Evolutionary conservation across 2,329 filamentous ascomycete genomes (phyloP), one percentile per base, ranked within the genome.

Genomic region (Curvularia hawaiiensis): DNA sequence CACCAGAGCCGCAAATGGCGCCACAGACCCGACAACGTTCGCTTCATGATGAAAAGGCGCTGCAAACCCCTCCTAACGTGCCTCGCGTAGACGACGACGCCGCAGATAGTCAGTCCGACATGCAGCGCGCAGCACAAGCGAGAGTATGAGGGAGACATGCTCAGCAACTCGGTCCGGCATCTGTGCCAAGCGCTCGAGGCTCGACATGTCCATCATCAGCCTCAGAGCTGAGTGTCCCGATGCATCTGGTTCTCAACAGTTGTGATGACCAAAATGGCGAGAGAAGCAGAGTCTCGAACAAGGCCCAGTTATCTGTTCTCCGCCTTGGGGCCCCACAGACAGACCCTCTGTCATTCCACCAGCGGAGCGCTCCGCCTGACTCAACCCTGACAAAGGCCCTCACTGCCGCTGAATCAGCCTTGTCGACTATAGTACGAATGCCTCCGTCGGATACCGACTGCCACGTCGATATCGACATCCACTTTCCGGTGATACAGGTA

Each of bases 201-300:
- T 41, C 38, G 10, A 24, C 22, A 9, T 28, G 16, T 56, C 20
- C 20, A 3, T 16, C 38, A 50, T 52, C 45, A 35, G 50, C 26
- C 39, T 56, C 33, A 38, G 33, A 12, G 9, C 39, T 45, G 20
- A 24, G 31, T 7, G 11, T n/a, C 22, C 20, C 14, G 26, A 47
- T 44, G 56, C 49, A 52, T 52, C 44, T 44, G 24, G 28, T 28
- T 28, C 24, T 45, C 44, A 54, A 47, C 40, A 53, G 16, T 28
- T 26, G 33, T 8, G 26, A 20, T 30, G 45, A 39, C 48, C 51
- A 46, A 39, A 14, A 50, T 43, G 43, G 50, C 26, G 7, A 28
- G 26, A 28, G 26, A 9, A 47, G 18, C 33, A 41, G 33, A 53
- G 50, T 46, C 55, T 54, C 50, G 50, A 58, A 54, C 55, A 30